phyloP scores from a whole-genome alignment of 768 basidiomycete genomes.

The Suillus tomentosus region DNA sequence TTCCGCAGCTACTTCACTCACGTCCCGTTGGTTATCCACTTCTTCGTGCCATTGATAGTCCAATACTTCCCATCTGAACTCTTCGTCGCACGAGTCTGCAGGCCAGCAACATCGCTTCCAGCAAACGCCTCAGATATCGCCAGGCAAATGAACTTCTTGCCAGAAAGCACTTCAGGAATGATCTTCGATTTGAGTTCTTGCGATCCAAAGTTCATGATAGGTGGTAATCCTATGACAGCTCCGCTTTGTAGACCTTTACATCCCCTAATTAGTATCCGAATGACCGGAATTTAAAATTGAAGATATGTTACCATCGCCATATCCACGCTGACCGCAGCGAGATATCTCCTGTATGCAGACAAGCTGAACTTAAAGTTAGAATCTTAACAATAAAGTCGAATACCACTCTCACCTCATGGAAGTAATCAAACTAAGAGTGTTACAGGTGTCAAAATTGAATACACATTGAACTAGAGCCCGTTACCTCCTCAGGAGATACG shows the following conservation, averaged over 20 bases:
- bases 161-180: slow-evolving; percentile 67
- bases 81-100: slow-evolving; percentile 77
- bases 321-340: slow-evolving; percentile 72
- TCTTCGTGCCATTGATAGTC: slow-evolving; percentile 84
- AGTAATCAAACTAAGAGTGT: slow-evolving; percentile 70
- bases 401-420: slow-evolving; percentile 62
- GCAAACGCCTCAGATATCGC: slow-evolving; percentile 91
- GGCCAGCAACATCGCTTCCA: slow-evolving; percentile 80
- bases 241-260: slow-evolving; percentile 61
- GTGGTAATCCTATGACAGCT: slow-evolving; percentile 82
- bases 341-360: slow-evolving; percentile 79
- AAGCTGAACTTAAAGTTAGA: slow-evolving; percentile 42
- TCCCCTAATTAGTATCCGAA: slow-evolving; percentile 2
- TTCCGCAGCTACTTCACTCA: slow-evolving; percentile 27
- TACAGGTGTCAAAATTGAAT: slow-evolving; percentile 9
- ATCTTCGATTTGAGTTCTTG: slow-evolving; percentile 57
- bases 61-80: slow-evolving; percentile 81
- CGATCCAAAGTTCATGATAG: slow-evolving; percentile 80
- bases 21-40: slow-evolving; percentile 84
- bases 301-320: slow-evolving; percentile 63
- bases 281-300: not conserved
- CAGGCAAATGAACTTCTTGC: slow-evolving; percentile 83
- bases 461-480: slow-evolving; percentile 15
- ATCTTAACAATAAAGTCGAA: not conserved
- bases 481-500: slow-evolving; percentile 76